phyloP scores from a whole-genome alignment of 228 moss, liverwort and hornwort species.

The Sphagnum magellanicum region DNA sequence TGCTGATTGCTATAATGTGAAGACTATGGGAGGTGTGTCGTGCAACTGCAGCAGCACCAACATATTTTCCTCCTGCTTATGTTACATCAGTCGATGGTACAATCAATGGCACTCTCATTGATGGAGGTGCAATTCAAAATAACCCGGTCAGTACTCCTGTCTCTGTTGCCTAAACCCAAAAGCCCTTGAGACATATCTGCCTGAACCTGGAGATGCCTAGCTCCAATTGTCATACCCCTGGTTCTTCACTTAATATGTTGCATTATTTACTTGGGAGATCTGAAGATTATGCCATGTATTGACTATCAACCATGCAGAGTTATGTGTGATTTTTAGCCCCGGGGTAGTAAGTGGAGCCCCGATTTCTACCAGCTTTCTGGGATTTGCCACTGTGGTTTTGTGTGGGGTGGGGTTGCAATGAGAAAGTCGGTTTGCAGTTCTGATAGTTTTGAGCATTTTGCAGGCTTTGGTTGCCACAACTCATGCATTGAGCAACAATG shows the following conservation, averaged over 20 bases:
- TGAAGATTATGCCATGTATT: too few species aligned
- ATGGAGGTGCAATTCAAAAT: slow-evolving; percentile 80
- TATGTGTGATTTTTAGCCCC: too few species aligned
- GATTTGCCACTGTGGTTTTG: too few species aligned
- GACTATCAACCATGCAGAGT: too few species aligned
- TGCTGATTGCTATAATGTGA: not conserved
- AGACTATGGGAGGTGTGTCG: slow-evolving; percentile 88
- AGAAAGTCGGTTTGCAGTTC: not conserved
- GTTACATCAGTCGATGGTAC: slow-evolving; percentile 61
- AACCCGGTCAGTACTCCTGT: slow-evolving; percentile 51
- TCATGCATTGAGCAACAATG: slow-evolving; percentile 78
- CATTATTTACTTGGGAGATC: too few species aligned
- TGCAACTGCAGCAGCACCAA: slow-evolving; percentile 76
- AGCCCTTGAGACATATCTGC: too few species aligned
- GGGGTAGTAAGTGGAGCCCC: too few species aligned
- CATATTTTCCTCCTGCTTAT: slow-evolving; percentile 73
- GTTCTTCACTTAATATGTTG: too few species aligned
- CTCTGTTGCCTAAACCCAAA: not conserved
- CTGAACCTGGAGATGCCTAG: too few species aligned
- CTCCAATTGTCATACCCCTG: too few species aligned
- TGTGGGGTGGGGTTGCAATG: not conserved
- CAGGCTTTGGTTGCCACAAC: slow-evolving; percentile 72
- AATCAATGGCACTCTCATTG: slow-evolving; percentile 47
- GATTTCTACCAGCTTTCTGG: too few species aligned
- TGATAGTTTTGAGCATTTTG: not conserved